phyloP scores from a whole-genome alignment of 192 early-diverging fungal genomes.

The Coemansia sp. region DNA sequence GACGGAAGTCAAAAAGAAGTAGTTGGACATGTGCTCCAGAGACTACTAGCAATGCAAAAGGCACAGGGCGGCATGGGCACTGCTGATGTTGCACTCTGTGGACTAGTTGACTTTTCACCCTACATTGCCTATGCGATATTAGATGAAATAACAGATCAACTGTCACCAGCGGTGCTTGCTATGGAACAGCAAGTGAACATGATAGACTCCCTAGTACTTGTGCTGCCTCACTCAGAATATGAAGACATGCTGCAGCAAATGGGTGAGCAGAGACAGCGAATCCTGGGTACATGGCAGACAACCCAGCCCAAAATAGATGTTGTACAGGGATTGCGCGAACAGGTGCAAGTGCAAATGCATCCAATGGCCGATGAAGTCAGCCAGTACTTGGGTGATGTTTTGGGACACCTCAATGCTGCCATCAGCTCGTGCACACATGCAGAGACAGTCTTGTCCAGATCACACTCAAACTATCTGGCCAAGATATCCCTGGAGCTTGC shows the following conservation, averaged over 20 bases:
- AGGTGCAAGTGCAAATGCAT: background rate
- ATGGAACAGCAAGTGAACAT: conserved; percentile 94
- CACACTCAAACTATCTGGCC: conserved; percentile 72
- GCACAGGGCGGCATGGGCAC: background rate
- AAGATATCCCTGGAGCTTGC: conserved; percentile 72
- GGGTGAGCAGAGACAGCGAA: conserved; percentile 68
- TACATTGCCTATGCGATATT: conserved; percentile 94
- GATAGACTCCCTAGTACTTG: conserved; percentile 91
- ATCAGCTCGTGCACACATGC: conserved; percentile 38
- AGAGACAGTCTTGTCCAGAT: conserved; percentile 63
- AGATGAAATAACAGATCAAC: conserved; percentile 88
- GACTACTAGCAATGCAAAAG: conserved; percentile 26
- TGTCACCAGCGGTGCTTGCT: conserved; percentile 74
- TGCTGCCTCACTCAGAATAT: conserved; percentile 82
- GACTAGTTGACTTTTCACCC: conserved; percentile 53
- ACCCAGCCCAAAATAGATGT: conserved; percentile 69
- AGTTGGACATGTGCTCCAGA: conserved; percentile 15
- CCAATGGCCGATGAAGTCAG: conserved; percentile 31
- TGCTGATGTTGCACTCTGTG: conserved; percentile 12
- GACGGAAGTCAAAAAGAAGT: conserved; percentile 7
- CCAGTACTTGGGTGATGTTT: conserved; percentile 50
- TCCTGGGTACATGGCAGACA: conserved; percentile 63
- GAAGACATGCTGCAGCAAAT: conserved; percentile 69
- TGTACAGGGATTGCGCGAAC: conserved; percentile 47
- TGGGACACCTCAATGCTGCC: conserved; percentile 32